Evolutionary conservation across 2,329 filamentous ascomycete species (phyloP).

Genomic region (Westerdykella aurantiaca): DNA sequence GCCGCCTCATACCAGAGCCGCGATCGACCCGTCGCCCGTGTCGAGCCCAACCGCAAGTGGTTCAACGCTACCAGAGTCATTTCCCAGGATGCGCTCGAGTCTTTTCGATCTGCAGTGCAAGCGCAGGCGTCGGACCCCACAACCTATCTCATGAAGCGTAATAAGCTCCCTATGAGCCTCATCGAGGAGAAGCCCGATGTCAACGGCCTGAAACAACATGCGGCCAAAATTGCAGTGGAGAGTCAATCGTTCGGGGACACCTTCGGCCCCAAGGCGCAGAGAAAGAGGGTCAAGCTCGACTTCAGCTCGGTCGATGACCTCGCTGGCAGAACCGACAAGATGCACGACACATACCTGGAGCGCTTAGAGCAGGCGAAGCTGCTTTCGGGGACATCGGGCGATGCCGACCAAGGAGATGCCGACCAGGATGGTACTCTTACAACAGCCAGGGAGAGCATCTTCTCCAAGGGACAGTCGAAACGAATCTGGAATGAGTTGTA

Average conservation of each 20-base stretch:
- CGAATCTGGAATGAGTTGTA: constrained; percentile 78
- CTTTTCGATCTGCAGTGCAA: constrained; percentile 87
- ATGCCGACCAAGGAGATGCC: constrained; percentile 41
- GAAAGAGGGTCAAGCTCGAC: constrained; percentile 85
- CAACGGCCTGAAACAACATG: constrained; percentile 85
- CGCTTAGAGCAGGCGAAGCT: constrained; percentile 72
- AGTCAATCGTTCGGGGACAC: constrained; percentile 78
- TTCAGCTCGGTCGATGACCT: constrained; percentile 78
- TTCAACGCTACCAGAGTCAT: constrained; percentile 92
- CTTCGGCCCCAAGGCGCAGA: constrained; percentile 87
- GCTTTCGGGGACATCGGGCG: constrained; percentile 63
- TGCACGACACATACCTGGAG: constrained; percentile 75
- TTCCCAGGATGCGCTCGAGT: constrained; percentile 77
- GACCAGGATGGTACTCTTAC: constrained; percentile 38
- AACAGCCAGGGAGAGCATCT: constrained; percentile 62
- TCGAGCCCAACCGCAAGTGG: constrained; percentile 97
- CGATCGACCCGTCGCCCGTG: constrained; percentile 74
- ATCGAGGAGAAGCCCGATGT: constrained; percentile 69
- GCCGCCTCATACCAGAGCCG: constrained; percentile 77
- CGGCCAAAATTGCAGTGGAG: constrained; percentile 90
- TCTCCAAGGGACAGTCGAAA: constrained; percentile 91
- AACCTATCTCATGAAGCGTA: constrained; percentile 89
- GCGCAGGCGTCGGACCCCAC: constrained; percentile 88
- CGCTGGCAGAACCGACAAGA: constrained; percentile 71
- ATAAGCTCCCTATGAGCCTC: constrained; percentile 93